A percentile compares a stretch with the other conserved stretches of the same genome.
These are phyloP conservation scores for Nevesoporus exiguus DNA, from an alignment of 768 basidiomycete species.

Conservation along the genomic window DNA sequence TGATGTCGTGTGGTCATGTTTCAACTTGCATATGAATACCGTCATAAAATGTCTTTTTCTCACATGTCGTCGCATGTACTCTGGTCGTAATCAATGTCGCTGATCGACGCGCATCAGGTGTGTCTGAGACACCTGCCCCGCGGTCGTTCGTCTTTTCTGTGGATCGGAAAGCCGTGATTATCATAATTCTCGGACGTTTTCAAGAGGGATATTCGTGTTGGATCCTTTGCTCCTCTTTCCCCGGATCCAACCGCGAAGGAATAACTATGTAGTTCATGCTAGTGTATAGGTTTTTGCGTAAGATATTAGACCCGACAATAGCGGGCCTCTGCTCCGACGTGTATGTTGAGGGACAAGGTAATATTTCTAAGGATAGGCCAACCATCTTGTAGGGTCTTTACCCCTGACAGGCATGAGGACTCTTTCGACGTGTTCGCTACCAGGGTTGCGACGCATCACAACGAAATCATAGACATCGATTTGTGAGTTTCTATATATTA, in stretches of 20 bases:
- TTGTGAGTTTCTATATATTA: slow-evolving; percentile 27
- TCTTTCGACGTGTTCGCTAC: slow-evolving; percentile 17
- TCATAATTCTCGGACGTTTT: background rate
- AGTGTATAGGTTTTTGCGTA: slow-evolving; percentile 56
- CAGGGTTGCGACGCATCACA: slow-evolving; percentile 61
- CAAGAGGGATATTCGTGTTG: background rate
- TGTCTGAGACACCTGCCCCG: slow-evolving; percentile 62
- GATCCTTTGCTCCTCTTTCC: background rate
- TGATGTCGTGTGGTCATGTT: slow-evolving; percentile 33
- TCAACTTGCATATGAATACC: slow-evolving; percentile 10
- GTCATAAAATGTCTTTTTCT: slow-evolving; percentile 23
- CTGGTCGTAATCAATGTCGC: slow-evolving; percentile 55
- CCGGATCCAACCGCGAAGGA: background rate
- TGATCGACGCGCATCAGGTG: slow-evolving; percentile 83
- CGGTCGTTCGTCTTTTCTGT: slow-evolving; percentile 49
- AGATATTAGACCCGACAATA: slow-evolving; percentile 59
- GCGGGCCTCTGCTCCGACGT: slow-evolving; percentile 61
- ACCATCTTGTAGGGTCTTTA: slow-evolving; percentile 36
- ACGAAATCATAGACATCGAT: slow-evolving; percentile 66
- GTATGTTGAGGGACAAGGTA: slow-evolving; percentile 53
- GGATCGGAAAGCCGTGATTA: background rate
- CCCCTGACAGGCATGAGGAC: too few species aligned
- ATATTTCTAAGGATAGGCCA: slow-evolving; percentile 48
- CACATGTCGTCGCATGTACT: slow-evolving; percentile 35
- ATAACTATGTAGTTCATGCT: slow-evolving; percentile 45